Conservation (phyloP, 257 asterid genomes). For the Hygrophila difformis region DNA sequence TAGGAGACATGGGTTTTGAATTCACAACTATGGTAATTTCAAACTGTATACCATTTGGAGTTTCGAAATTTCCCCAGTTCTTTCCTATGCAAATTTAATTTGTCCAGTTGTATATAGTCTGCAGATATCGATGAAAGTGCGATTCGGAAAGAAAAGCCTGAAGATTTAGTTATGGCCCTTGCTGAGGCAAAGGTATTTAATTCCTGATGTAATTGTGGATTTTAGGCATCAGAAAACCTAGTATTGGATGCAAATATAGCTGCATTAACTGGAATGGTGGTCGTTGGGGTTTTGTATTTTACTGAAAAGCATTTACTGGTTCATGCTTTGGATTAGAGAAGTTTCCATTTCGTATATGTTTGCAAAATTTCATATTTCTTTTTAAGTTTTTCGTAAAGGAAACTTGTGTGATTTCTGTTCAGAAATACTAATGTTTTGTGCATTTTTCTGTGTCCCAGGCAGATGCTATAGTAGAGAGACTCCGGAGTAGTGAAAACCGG, state of each 20-base stretch:
- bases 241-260: not conserved
- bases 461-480: slow-evolving; percentile 58
- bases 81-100: not conserved
- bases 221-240: not conserved
- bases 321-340: not conserved
- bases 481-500: slow-evolving; percentile 30
- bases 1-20: slow-evolving; percentile 67
- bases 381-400: no score
- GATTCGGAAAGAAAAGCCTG: slow-evolving; percentile 77
- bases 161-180: slow-evolving; percentile 85
- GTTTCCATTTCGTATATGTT: no score
- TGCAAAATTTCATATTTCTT: slow-evolving; percentile 10
- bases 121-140: slow-evolving; percentile 97
- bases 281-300: not conserved
- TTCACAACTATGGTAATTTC: slow-evolving; percentile 59
- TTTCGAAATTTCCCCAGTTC: not conserved
- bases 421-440: slow-evolving; percentile 6
- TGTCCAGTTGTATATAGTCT: slow-evolving; percentile 28
- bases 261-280: not conserved
- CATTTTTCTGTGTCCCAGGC: slow-evolving; percentile 50
- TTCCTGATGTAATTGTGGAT: not conserved
- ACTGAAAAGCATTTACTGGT: slow-evolving; percentile 1
- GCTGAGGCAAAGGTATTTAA: slow-evolving; percentile 79
- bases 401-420: not conserved
- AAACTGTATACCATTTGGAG: not conserved